Evolutionary conservation across 495 filamentous ascomycete genomes (phyloP), one percentile per base, ranked within the genome.

Genomic region (Podospora pseudopauciseta): DNA sequence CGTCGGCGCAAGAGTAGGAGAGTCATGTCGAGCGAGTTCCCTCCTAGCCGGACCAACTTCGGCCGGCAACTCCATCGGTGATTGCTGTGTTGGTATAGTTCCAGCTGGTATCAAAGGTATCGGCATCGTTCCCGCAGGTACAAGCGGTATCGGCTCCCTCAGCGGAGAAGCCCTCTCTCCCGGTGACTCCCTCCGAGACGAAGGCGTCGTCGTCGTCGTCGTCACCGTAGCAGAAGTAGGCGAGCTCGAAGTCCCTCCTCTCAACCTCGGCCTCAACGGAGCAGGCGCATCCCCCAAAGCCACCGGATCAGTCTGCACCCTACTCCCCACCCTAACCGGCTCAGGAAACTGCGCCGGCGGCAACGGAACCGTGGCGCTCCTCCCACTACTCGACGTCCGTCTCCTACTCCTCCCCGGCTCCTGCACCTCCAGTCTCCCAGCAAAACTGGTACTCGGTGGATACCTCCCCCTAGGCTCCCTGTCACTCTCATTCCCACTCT

Each of bases 221-320:
- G 74, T 71, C 32, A 66, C 63, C 11, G 68, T 64, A 1, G 39
- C 39, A 11, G 39, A 49, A 49, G 69, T 73, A 1, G 80, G 77
- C 57, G 78, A 76, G 67, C 79, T 81, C 9, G 77, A 63, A 62
- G 77, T 49, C 80, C 57, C 79, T 72, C 5, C 65, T 70, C 64
- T 88, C 85, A 1, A 82, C 83, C 80, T 82, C 30, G 85, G 81
- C 30, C 80, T 77, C 15, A 49, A 49, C 39, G 55, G 64, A 9
- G 70, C n/a, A 3, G 67, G 68, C 5, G 73, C 72, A 11, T 75
- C 75, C 39, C 39, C 39, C 39, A 49, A 49, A 9, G n/a, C 75
- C 71, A 15, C 77, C 2, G 91, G 77, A 70, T 92, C 90, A 9
- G 86, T 89, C 60, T 85, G 82, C 53, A 89, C 89, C 32, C 84